Percentiles rank a stretch among this genome's conserved stretches.
phyloP scores from a whole-genome alignment of 352 stramenopile species.

The Phytophthora quininea region DNA sequence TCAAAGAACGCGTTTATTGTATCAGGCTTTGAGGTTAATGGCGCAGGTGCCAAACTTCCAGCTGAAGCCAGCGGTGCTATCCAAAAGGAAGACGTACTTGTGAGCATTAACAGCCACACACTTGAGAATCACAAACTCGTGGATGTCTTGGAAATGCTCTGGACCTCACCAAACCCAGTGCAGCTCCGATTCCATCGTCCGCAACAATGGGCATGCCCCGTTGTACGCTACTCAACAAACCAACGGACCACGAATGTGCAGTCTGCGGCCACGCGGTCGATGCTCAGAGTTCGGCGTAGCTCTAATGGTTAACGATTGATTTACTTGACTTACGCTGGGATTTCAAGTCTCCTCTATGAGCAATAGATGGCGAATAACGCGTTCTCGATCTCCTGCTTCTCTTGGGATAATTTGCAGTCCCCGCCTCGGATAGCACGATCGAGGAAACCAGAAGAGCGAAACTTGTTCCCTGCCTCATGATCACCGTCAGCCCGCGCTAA shows the following conservation, averaged over 20 bases:
- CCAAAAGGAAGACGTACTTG: conserved; percentile 54
- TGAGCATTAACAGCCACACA: conserved; percentile 63
- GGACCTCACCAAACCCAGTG: conserved; percentile 74
- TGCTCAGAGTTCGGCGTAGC: conserved; percentile 9
- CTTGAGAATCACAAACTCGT: conserved; percentile 52
- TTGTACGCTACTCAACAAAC: conserved; percentile 78
- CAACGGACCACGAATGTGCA: conserved; percentile 40
- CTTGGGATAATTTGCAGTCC: conserved; percentile 1
- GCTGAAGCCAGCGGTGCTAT: conserved; percentile 78
- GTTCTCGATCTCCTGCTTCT: conserved; percentile 8
- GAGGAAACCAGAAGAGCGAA: no score
- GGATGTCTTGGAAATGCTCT: conserved; percentile 71
- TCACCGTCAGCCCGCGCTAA: neutral
- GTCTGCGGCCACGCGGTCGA: conserved; percentile 52
- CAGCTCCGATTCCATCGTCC: conserved; percentile 68
- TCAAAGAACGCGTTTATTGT: conserved; percentile 51
- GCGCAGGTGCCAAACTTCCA: conserved; percentile 62
- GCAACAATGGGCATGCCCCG: conserved; percentile 67
- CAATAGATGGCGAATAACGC: neutral
- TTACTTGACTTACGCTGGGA: no score
- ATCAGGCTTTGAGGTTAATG: conserved; percentile 69
- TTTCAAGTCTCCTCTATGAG: no score
- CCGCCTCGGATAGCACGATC: neutral
- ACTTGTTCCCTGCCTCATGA: neutral
- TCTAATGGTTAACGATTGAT: neutral